Conservation (phyloP, 108 stramenopile genomes). For the Epithemia pelagica region DNA sequence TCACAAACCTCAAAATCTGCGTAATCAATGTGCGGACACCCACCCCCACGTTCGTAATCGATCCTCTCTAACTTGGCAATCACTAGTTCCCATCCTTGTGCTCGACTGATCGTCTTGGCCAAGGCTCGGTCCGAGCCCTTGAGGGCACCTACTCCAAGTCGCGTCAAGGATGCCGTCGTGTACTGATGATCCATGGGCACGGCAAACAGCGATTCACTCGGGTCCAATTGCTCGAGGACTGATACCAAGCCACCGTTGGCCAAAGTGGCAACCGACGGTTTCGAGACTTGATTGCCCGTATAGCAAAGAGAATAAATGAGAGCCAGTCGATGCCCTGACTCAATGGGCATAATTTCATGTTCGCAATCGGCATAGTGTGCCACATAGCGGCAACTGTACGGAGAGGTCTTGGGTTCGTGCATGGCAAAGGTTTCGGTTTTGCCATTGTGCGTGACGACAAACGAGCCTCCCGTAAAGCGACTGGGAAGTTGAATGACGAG, state of each 20-base stretch:
- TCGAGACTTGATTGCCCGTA: neutral
- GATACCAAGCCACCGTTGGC: too few relatives aligned
- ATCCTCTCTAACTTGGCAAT: too few relatives aligned
- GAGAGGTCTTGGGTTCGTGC: neutral
- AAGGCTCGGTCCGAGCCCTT: too few relatives aligned
- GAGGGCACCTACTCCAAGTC: too few relatives aligned
- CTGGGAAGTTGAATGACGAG: too few relatives aligned
- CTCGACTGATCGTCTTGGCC: too few relatives aligned
- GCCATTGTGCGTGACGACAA: conserved; percentile 4
- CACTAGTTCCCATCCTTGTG: too few relatives aligned
- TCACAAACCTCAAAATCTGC: too few relatives aligned
- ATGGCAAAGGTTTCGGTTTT: neutral
- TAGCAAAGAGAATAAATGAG: conserved; percentile 9
- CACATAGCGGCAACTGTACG: conserved; percentile 7
- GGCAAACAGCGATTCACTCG: neutral
- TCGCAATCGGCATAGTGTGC: conserved; percentile 13
- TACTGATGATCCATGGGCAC: conserved; percentile 12
- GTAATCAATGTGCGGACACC: too few relatives aligned
- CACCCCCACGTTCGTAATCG: too few relatives aligned
- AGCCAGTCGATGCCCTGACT: conserved; percentile 7
- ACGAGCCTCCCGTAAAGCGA: conserved; percentile 2
- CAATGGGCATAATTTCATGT: conserved; percentile 2
- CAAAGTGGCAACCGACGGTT: too few relatives aligned
- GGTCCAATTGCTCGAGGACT: neutral
- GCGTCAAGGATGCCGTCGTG: conserved; percentile 4